Evolutionary conservation across 1,139 yeast genomes (phyloP), one percentile per base, ranked within the genome.

Genomic region (Sugiyamaella novakii): DNA sequence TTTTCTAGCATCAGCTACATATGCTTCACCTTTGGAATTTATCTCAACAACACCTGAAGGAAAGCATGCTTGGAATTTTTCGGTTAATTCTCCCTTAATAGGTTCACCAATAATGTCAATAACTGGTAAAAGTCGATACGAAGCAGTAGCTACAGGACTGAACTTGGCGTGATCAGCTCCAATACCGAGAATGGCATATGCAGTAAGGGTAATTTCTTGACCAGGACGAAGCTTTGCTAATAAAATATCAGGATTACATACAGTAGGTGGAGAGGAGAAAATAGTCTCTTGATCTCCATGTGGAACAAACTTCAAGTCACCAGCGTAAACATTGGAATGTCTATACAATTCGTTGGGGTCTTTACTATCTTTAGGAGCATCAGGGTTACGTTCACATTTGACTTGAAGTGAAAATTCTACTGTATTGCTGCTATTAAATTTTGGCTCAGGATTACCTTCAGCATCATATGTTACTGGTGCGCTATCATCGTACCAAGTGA

Each of bases 151-250:
- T 8, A 92, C 98, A 3, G 98, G 98, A 5, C 97, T 88, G 67
- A 87, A 92, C 70, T 92, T 92, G 55, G 98, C 98, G 68, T 92
- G 98, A 66, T 92, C 98, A 28, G 88, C 73, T 47, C 98, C 98
- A 56, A 87, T 73, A 49, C 98, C 98, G 56, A 92, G 77, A 34
- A 91, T 76, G 66, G 98, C 94, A 71, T 89, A 96, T 50, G 88
- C 95, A 64, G 89, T 78, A 58, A 92, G 76, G 22, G 92, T 81
- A 56, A 92, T 91, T 69, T 92, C 98, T 72, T 92, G 98, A 47
- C 97, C 96, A 2, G 98, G 98, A 64, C 98, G 81, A 63, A 92
- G 75, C 70, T 92, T 94, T 50, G 96, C 96, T 52, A 92, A 71
- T 56, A 94, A 73, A 59, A 92, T 86, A 66, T 92, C 85, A 36